Evolutionary conservation across 2,329 filamentous ascomycete genomes (phyloP).

Genomic region (Tetracladium maxilliforme): DNA sequence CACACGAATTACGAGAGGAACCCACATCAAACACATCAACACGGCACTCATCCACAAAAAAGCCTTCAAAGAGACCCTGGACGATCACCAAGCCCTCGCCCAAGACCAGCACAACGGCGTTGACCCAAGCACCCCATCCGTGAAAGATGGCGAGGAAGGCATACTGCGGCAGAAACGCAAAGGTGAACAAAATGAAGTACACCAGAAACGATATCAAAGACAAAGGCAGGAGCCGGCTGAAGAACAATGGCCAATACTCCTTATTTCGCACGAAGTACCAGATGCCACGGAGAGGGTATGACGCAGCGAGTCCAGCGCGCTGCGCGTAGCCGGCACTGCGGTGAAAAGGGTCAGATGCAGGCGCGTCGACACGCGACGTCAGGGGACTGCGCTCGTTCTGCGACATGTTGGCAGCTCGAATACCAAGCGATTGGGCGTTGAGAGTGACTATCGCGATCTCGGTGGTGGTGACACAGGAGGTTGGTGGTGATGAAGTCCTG

Average conservation of each 20-base stretch:
- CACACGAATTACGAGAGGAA: not conserved
- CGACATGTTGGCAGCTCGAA: no score
- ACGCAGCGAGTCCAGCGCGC: slow-evolving; percentile 27
- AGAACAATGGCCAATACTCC: slow-evolving; percentile 71
- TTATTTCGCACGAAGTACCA: slow-evolving; percentile 66
- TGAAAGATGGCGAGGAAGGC: slow-evolving; percentile 86
- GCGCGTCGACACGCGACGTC: no score
- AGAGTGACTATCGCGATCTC: no score
- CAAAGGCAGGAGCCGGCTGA: slow-evolving; percentile 63
- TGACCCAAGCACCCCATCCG: slow-evolving; percentile 76
- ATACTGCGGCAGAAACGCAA: slow-evolving; percentile 78
- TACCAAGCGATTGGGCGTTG: no score
- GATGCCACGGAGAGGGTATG: slow-evolving; percentile 56
- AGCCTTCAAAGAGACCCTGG: slow-evolving; percentile 53
- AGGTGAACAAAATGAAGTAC: slow-evolving; percentile 74
- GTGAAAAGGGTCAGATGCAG: no score
- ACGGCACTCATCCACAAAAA: slow-evolving; percentile 65
- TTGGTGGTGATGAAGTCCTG: no score
- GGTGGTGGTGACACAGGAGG: no score
- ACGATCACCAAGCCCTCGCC: slow-evolving; percentile 39
- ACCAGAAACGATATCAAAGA: slow-evolving; percentile 71
- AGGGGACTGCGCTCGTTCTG: no score
- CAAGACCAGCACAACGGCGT: slow-evolving; percentile 75
- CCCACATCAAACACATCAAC: slow-evolving; percentile 71
- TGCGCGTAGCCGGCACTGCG: no score